phyloP scores from a whole-genome alignment of 2,329 filamentous ascomycete genomes.

The Trichophyton verrucosum region DNA sequence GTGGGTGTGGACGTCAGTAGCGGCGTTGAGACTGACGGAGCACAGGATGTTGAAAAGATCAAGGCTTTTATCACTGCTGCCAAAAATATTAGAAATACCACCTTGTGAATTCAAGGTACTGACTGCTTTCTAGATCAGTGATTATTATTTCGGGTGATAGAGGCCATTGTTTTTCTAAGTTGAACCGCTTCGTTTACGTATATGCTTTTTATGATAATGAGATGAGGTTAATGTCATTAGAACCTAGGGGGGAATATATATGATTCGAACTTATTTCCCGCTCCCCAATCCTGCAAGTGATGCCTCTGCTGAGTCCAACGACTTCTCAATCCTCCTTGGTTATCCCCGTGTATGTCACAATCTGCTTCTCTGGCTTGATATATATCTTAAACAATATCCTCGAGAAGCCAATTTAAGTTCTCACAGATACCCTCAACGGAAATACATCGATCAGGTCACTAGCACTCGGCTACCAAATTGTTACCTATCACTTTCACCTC shows the following conservation, averaged over 20 bases:
- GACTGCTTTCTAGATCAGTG: not conserved
- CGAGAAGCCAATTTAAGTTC: too few relatives aligned
- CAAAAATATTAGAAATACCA: slow-evolving; percentile 38
- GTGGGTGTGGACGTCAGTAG: slow-evolving; percentile 87
- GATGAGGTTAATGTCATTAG: not conserved
- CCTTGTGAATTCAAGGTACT: not conserved
- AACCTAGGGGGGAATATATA: not conserved
- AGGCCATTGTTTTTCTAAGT: not conserved
- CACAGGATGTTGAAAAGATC: slow-evolving; percentile 73
- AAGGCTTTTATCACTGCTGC: slow-evolving; percentile 63
- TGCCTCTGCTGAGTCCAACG: not conserved
- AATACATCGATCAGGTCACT: too few relatives aligned
- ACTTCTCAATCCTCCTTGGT: not conserved
- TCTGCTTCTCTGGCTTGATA: too few relatives aligned
- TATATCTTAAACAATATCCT: not conserved
- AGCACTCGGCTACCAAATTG: not conserved
- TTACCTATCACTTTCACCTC: not conserved
- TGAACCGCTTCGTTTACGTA: not conserved
- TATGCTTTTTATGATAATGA: slow-evolving; percentile 1
- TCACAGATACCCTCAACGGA: not conserved
- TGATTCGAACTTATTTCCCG: not conserved
- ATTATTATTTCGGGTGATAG: not conserved
- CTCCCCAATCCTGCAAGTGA: not conserved
- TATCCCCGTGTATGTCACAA: not conserved
- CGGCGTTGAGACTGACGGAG: slow-evolving; percentile 74